Evolutionary conservation across 148 eudicot species (phyloP), one percentile per base, ranked within the genome.

Genomic region (Fagopyrum homotropicum): DNA sequence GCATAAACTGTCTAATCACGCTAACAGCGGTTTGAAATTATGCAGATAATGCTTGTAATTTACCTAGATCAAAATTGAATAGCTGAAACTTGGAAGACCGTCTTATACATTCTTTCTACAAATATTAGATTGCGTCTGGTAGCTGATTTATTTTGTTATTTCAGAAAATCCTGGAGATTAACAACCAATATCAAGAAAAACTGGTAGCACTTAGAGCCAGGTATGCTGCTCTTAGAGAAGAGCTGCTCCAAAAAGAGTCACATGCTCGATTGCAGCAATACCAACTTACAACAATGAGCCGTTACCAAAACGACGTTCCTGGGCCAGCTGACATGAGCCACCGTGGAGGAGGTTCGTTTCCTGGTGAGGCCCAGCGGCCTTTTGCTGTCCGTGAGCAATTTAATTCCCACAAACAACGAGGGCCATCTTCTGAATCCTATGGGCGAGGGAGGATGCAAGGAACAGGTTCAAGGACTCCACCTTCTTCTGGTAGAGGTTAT

Each of bases 241-340:
- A 94, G 51, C 71, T 87, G 72, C 88, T 94, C 45, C 84, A 77
- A 35, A 84, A 80, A 82, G 98, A 94, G 77, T 89, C 96, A 64
- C 92, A 86, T 63, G 88, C 87, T 50, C 86, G 97, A 54, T 84
- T 86, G 63, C 95, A 86, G 76, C 90, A 88, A 72, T 90, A 90
- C 84, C 93, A 92, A 73, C 89, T 85, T 74, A 86, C 86, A 51
- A 78, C 79, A 45, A 76, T 80, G 80, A 91, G 79, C 60, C 73
- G 78, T 57, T 78, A 82, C 60, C 86, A 82, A n/a, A 79, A 72
- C 73, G 84, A 83, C 66, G 74, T 79, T 71, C 85, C 78, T 15
- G 84, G 83, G 4, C 79, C 72, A 69, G 88, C 85, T 45, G 55
- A 72, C 47, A 45, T 46, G 54, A 29, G 35, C 30, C 74, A 12